Base-by-base conservation (phyloP, 2,329 filamentous ascomycete genomes). In the Aspergillus sp. region DNA sequence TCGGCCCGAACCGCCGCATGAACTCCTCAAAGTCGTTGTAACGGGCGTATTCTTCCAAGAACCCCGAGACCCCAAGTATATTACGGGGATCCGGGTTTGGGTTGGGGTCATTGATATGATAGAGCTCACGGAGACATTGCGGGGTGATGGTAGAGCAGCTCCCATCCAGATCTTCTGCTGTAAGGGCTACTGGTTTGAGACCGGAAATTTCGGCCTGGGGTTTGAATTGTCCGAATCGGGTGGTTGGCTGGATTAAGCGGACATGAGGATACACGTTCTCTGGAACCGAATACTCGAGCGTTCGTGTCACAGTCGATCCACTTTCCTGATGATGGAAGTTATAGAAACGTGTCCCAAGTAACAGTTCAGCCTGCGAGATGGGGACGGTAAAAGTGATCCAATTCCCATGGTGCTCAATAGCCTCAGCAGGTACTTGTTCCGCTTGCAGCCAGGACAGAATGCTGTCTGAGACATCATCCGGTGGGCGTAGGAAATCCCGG, bases 201-300 rank as follows among this genome's bases (percentile, higher is more conserved):
- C 68, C 52, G 11, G 74, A 64, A 5, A 68, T 68, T 21, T 66
- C 74, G 42, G 60, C 64, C 52, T 81, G 76, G 2, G 77, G 59
- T 25, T 65, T 67, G 19, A 81, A 73, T 50, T 78, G 72, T 16
- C 81, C 81, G 53, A 88, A 88, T 36, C 81, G 76, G 3, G 82
- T 88, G 0, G 85, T 88, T 1, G 85, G 85, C 66, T 87, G 83
- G 45, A 88, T 82, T 63, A 87, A 76, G 53, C 82, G 80, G 52
- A 88, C 76, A 60, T 83, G 76, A 41, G 73, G 61, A 48, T 77
- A 75, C 6, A 88, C 67, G 0, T 76, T 67, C 47, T 74, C 73
- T 0, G 86, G 87, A 1, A 88, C 77, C 0, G 83, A 87, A 68
- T 88, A 89, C 44, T 77, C 72, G 14, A 82, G 68, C 4, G 81